phyloP scores from a whole-genome alignment of 148 eudicot species.

The Fagopyrum esculentum region DNA sequence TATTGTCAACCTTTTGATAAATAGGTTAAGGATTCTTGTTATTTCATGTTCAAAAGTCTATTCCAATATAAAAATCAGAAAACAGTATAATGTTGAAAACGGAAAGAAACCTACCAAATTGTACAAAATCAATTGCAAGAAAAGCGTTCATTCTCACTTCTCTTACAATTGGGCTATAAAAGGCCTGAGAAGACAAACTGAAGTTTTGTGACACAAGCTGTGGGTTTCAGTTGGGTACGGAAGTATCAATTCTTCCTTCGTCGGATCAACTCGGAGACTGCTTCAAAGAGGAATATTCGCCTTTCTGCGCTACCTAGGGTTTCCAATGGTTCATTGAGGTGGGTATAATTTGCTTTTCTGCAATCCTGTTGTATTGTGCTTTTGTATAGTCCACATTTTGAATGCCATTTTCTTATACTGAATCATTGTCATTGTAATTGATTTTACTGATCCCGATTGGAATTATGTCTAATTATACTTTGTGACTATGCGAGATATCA shows the following conservation, averaged over 20 bases:
- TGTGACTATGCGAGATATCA: background rate
- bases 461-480: background rate
- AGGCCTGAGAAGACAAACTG: slow-evolving; percentile 2
- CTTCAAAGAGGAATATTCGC: background rate
- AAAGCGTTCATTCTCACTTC: background rate
- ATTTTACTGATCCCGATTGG: background rate
- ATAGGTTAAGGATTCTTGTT: background rate
- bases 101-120: slow-evolving; percentile 9
- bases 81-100: slow-evolving; percentile 8
- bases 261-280: background rate
- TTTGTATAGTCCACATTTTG: background rate
- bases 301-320: slow-evolving; percentile 6
- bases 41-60: background rate
- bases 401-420: background rate
- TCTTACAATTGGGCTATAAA: background rate
- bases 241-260: background rate
- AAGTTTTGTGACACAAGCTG: slow-evolving; percentile 5
- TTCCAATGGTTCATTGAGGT: background rate
- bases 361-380: background rate
- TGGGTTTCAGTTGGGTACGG: background rate
- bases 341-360: background rate
- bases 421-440: background rate
- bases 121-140: background rate
- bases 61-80: slow-evolving; percentile 5
- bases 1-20: background rate